Percentiles rank a stretch among this genome's conserved stretches.
Evolutionary conservation across 805 yeast species (phyloP).

Genomic region (Suhomyces pyralidae): DNA sequence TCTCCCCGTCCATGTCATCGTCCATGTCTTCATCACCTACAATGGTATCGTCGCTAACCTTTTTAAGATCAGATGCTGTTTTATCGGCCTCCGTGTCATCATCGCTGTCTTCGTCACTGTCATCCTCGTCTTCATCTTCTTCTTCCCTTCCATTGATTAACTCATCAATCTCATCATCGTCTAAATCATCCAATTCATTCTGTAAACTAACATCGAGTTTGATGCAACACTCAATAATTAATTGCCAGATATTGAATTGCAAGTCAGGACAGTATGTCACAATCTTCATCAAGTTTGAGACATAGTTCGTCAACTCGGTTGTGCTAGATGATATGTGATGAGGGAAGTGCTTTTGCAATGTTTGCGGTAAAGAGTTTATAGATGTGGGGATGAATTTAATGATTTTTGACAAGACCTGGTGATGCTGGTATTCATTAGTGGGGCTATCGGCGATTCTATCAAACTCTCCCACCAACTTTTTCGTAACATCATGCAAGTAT

Average conservation of each 20-base stretch:
- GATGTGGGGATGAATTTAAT: conserved; percentile 80
- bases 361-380: conserved; percentile 57
- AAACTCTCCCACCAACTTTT: conserved; percentile 64
- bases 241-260: conserved; percentile 71
- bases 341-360: conserved; percentile 66
- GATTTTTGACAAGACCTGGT: conserved; percentile 61
- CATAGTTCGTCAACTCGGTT: conserved; percentile 56
- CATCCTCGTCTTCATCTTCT: conserved; percentile 38
- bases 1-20: conserved; percentile 34
- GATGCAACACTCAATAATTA: conserved; percentile 74
- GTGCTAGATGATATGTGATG: conserved; percentile 64
- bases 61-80: conserved; percentile 28
- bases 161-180: conserved; percentile 62
- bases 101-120: conserved; percentile 12
- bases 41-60: conserved; percentile 26
- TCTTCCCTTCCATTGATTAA: conserved; percentile 45
- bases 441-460: conserved; percentile 6
- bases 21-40: conserved; percentile 24
- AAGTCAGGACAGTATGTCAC: conserved; percentile 74
- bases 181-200: conserved; percentile 80
- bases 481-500: conserved; percentile 84
- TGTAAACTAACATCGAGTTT: conserved; percentile 90
- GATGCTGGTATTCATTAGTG: conserved; percentile 39
- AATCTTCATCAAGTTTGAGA: conserved; percentile 57
- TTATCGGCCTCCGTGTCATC: conserved; percentile 22